Base-by-base conservation (phyloP, 2,329 filamentous ascomycete genomes). In the Capronia epimyces region DNA sequence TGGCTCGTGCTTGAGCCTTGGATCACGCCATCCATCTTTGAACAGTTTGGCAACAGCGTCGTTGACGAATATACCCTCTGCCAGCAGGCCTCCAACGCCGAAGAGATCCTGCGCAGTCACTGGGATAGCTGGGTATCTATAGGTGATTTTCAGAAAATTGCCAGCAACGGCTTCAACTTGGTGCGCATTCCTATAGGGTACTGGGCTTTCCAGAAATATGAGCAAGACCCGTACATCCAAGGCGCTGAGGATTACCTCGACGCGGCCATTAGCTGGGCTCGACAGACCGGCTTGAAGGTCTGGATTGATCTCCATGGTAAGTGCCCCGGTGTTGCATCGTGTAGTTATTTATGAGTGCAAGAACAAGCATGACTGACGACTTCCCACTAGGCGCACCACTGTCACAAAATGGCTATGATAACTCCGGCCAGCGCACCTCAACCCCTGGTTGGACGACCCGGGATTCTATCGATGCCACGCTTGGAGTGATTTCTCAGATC, bases 321-420 rank as follows among this genome's bases (percentile, higher is more conserved):
- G 39, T 25, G n/a, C n/a, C n/a, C n/a, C n/a, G n/a, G n/a, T n/a
- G 18, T 25, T 45, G 41, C 22, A 49, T 62, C 32, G 55, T 45
- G 37, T 22, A 10, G 40, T 12, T 32, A 12, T n/a, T 7, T 12
- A 3, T 32, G 12, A 27, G 24, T 5, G 24, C 24, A 10, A 27
- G 3, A 12, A 32, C 29, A 32, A 32, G 29, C n/a, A 12, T 32
- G 3, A 32, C 34, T 37, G 34, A 37, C 16, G 20, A 18, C 20
- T 8, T 15, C 34, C 22, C 29, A 25, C 3, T 24, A 49, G 58
- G 55, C 71, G 79, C 80, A 25, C 78, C 80, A 15, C 75, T 75
- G 5, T 82, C 79, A 5, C 82, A 85, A 60, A 84, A 84, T 55
- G 82, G 82, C 2, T 84, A 84, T 62, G 82, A 85, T 66, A 85